Evolutionary conservation across 2,329 filamentous ascomycete species (phyloP).

Genomic region (Diplocarpon mali): DNA sequence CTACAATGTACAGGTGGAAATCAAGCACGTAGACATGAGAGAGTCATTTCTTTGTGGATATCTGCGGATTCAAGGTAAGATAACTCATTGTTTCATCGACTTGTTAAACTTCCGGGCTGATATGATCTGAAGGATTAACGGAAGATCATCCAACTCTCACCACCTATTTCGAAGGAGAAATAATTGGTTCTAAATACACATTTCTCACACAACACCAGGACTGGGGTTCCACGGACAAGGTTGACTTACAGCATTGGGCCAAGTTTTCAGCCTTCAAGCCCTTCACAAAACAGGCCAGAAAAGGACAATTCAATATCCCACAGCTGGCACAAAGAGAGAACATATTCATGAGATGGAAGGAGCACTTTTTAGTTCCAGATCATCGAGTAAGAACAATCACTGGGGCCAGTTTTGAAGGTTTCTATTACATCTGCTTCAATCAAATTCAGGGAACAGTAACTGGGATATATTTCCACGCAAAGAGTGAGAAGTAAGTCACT

Average conservation of each 20-base stretch:
- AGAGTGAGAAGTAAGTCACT: slow-evolving; percentile 80
- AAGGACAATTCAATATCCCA: slow-evolving; percentile 48
- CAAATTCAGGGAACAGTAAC: slow-evolving; percentile 76
- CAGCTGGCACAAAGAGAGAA: slow-evolving; percentile 73
- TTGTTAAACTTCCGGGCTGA: slow-evolving; percentile 5
- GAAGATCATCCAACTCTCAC: slow-evolving; percentile 95
- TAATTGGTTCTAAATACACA: slow-evolving; percentile 90
- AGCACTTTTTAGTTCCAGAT: slow-evolving; percentile 92
- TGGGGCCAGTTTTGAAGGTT: slow-evolving; percentile 94
- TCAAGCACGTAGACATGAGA: slow-evolving; percentile 89
- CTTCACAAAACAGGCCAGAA: slow-evolving; percentile 48
- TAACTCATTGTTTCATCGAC: not conserved
- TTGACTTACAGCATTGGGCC: slow-evolving; percentile 86
- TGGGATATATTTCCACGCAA: slow-evolving; percentile 95
- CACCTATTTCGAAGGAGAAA: slow-evolving; percentile 96
- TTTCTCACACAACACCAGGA: slow-evolving; percentile 81
- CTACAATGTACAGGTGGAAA: slow-evolving; percentile 93
- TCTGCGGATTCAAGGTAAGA: slow-evolving; percentile 78
- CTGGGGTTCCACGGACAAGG: slow-evolving; percentile 88
- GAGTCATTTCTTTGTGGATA: slow-evolving; percentile 95
- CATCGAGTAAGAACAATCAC: slow-evolving; percentile 84
- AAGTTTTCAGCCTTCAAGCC: slow-evolving; percentile 82
- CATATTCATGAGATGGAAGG: slow-evolving; percentile 99
- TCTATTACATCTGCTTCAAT: slow-evolving; percentile 99
- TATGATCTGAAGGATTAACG: slow-evolving; percentile 56